These are phyloP conservation scores for Polygonum aviculare DNA, from an alignment of 148 eudicot species.

Conservation along the genomic window DNA sequence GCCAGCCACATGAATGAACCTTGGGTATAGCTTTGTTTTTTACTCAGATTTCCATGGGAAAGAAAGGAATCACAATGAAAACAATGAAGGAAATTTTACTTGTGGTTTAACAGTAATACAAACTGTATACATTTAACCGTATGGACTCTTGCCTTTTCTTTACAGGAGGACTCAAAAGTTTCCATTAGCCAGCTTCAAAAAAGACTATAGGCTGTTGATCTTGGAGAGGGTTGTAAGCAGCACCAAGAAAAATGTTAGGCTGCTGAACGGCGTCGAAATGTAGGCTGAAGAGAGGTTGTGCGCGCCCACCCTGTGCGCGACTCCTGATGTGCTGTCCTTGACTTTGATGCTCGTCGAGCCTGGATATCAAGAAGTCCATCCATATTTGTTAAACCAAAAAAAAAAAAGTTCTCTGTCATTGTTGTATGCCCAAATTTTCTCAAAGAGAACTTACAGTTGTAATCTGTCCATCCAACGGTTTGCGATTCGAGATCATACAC, in stretches of 20 bases:
- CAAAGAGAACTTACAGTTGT: slow-evolving; percentile 58
- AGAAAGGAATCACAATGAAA: not conserved
- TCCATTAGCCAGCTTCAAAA: no score
- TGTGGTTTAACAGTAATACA: not conserved
- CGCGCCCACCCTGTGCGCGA: slow-evolving; percentile 38
- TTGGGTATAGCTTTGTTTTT: not conserved
- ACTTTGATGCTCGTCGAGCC: slow-evolving; percentile 75
- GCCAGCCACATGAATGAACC: not conserved
- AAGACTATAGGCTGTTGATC: slow-evolving; percentile 5
- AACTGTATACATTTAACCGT: not conserved
- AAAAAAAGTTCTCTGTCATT: not conserved
- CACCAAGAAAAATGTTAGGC: slow-evolving; percentile 26
- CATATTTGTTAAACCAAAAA: not conserved
- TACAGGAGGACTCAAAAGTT: no score
- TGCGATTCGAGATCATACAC: slow-evolving; percentile 59
- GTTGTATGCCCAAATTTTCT: not conserved
- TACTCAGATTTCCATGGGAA: not conserved
- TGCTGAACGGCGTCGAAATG: slow-evolving; percentile 19
- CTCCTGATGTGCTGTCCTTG: slow-evolving; percentile 44
- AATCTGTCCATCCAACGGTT: slow-evolving; percentile 66
- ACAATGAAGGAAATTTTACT: no score
- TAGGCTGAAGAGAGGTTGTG: slow-evolving; percentile 42
- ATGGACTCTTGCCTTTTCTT: not conserved
- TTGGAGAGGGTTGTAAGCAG: slow-evolving; percentile 25
- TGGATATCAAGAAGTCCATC: slow-evolving; percentile 17